Evolutionary conservation across 2,329 filamentous ascomycete genomes (phyloP), one percentile per base, ranked within the genome.

Genomic region (Fusarium sp.): DNA sequence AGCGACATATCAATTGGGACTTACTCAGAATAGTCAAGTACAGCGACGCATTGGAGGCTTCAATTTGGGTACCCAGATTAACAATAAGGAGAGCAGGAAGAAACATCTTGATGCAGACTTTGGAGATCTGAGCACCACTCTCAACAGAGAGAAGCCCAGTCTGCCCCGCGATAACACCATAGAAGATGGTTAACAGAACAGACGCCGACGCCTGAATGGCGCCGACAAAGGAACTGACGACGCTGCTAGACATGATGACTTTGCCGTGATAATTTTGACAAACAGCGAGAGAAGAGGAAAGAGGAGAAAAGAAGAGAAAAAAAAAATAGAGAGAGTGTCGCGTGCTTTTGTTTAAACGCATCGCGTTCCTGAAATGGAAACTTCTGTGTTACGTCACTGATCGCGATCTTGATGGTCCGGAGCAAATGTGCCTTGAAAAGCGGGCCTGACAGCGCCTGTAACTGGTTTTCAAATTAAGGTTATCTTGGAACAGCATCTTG

Each of bases 181-280:
- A 69, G 6, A 52, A 65, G 12, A 69, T 69, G n/a, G 66, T 69
- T 25, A 69, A 57, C 10, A 69, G 47, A 22, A 69, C 66, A 25
- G 66, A 69, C 7, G 66, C 66, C 65, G 66, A 69, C 46, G 66
- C 66, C 60, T 69, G 65, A 25, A 69, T 69, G 60, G 66, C 66
- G 55, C 66, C 66, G 43, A 57, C 49, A 34, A 69, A 69, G 25
- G 60, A 53, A 44, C 66, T 66, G 25, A 47, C n/a, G 15, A 69
- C 20, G 45, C 60, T 65, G 27, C 65, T 65, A 16, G 60, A 49
- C 66, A 69, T 69, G 16, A 4, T 25, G n/a, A 15, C 25, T 46
- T 52, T 24, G 9, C 6, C 9, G 24, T 11, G 18, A 13, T 16
- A 24, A 18, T 7, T 4, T 27, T 4, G 20, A 32, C 16, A 20